Evolutionary conservation across 2,329 filamentous ascomycete species (phyloP), one percentile per base, ranked within the genome.

Genomic region (Sphaceloma murrayae): DNA sequence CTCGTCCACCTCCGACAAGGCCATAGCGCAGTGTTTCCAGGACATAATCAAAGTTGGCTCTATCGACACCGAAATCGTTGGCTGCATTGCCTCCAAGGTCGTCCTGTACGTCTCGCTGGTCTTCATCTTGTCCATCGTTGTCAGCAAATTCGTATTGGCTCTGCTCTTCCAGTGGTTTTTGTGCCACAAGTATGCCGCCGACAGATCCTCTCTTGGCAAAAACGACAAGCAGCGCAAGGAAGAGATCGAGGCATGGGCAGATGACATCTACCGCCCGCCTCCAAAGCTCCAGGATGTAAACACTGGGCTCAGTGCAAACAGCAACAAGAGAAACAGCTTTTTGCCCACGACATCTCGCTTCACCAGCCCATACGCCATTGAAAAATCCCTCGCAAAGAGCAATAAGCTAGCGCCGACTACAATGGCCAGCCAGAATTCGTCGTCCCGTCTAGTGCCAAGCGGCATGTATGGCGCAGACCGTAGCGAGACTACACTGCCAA

Each of bases 191-290:
- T 96, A 89, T 58, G 88, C 82, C 3, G 85, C 89, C 1, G 67
- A 74, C 36, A 94, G 85, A 64, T 94, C 89, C 1, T 89, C 85
- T 2, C 81, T 94, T 62, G 78, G 78, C 11, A 78, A 80, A 4
- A 78, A 91, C 60, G 77, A 80, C 52, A 87, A 89, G 61, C 82
- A 88, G 65, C 80, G 91, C 48, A 82, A 88, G 54, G 79, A 82
- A 54, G 87, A 96, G 66, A 98, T 98, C 52, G 91, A 98, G 62
- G 89, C 95, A 56, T 98, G 91, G 91, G 82, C 82, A 10, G 85
- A 96, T 52, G 91, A 98, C 58, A 98, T 98, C 55, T 96, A 98
- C 63, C 83, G 87, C 32, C 84, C 89, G 3, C 86, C 87, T 17
- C 80, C 82, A 45, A 83, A 87, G 52, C 72, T 95, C 51, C 75